Evolutionary conservation across 1,139 yeast species (phyloP), one percentile per base, ranked within the genome.

Genomic region (Kodamaea derodonti): DNA sequence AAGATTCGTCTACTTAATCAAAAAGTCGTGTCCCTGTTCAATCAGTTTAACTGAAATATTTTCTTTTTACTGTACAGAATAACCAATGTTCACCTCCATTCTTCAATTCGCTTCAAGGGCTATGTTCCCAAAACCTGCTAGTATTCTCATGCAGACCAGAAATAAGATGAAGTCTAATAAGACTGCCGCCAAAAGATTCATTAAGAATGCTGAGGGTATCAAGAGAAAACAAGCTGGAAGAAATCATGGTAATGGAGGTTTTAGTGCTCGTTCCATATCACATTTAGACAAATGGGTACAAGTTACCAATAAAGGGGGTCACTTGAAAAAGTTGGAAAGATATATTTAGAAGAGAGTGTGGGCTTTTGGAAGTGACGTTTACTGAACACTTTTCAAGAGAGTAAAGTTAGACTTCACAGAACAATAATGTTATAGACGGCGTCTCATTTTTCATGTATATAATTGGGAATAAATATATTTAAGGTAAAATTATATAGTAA

Each of bases 191-290:
- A 47, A 47, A 37, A 40, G 51, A 31, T 46, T 47, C 35, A 43
- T 47, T 27, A 80, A 44, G 37, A 47, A 47, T n/a, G 72, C 72
- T 3, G 54, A 56, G 31, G 70, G 69, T 22, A 56, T 56, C 50
- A 72, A 72, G 51, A 66, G 80, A 52, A 86, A 86, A 39, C 82
- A 79, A 49, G 85, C 95, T 14, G 95, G 95, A 9, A 77, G 95
- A 62, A 84, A 85, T 49, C 97, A 88, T 58, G 97, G 97, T 32
- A 88, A 87, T 51, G 87, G 90, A 3, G 92, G 95, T 17, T 88
- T 94, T 81, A 75, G 90, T 32, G 63, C 77, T 30, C 71, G 79
- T 37, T 69, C 80, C 6, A 62, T 87, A 47, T 70, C 75, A 28
- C 80, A 73, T 40, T 70, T 84, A 52, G 80, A 83, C 36, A 80